These are phyloP conservation scores for Metschnikowia koreensis DNA, from an alignment of 805 yeast species.

Conservation along the genomic window DNA sequence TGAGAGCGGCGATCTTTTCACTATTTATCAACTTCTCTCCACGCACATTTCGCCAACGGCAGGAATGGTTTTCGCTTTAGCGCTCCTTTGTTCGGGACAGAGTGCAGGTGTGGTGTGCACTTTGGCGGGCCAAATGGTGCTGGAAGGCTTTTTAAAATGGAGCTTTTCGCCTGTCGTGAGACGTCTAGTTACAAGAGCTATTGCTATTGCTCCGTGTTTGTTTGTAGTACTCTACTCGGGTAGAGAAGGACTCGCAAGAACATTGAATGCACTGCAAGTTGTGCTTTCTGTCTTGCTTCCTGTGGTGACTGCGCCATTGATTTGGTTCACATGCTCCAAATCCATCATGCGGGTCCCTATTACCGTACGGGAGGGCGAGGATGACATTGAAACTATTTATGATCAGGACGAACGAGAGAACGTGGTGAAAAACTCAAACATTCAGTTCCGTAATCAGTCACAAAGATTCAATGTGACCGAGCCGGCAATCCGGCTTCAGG, in stretches of 20 bases:
- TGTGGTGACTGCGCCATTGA: slow-evolving; percentile 83
- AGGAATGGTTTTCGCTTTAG: slow-evolving; percentile 84
- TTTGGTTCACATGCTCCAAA: slow-evolving; percentile 73
- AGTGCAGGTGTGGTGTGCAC: slow-evolving; percentile 95
- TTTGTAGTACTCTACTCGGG: slow-evolving; percentile 72
- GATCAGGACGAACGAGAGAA: slow-evolving; percentile 12
- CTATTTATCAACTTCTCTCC: slow-evolving; percentile 71
- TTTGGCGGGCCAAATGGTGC: slow-evolving; percentile 89
- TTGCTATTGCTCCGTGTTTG: slow-evolving; percentile 84
- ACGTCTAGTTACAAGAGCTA: slow-evolving; percentile 72
- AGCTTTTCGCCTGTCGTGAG: slow-evolving; percentile 78
- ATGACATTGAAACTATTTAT: slow-evolving; percentile 19
- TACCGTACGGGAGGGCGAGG: slow-evolving; percentile 31
- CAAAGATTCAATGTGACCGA: slow-evolving; percentile 31
- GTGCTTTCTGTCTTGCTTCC: slow-evolving; percentile 79
- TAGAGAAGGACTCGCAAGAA: slow-evolving; percentile 73
- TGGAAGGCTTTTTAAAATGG: slow-evolving; percentile 86
- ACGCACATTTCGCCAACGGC: slow-evolving; percentile 79
- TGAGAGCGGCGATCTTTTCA: slow-evolving; percentile 68
- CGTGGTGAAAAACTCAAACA: slow-evolving; percentile 5
- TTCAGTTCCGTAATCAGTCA: not conserved
- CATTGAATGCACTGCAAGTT: slow-evolving; percentile 80
- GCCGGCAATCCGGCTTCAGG: slow-evolving; percentile 42
- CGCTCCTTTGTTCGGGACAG: slow-evolving; percentile 87
- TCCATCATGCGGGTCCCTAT: slow-evolving; percentile 60